Base-by-base conservation (phyloP, 441 rosid genomes). In the Brassica balearica region DNA sequence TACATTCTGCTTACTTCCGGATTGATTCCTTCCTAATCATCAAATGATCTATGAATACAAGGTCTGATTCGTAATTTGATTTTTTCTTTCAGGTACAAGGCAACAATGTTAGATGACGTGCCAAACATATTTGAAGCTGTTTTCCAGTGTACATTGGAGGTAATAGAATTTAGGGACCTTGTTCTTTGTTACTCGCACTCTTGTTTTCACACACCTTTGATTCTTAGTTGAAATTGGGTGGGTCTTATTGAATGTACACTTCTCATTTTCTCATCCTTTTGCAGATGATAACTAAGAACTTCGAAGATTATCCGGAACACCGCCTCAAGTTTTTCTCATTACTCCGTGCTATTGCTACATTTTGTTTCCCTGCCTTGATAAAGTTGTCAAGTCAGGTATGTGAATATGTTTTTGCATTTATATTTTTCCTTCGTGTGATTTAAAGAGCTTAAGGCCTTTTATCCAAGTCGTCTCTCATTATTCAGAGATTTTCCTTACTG, bases 91-190 rank as follows among this genome's bases (percentile, higher is more conserved):
- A 97, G 99, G 90, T 97, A 97, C 87, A 97, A 88, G 83, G 91
- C 84, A 71, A 89, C 91, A 75, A 97, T 97, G 99, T 86, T 97
- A 69, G 99, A 97, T 34, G 99, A 97, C 69, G 98, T 97, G 59
- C 96, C 99, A 56, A 91, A 96, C 69, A 93, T 97, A 82, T 97
- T 97, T 86, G 99, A 97, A 89, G 99, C 99, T 72, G 89, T 97
- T 73, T 97, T 97, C 85, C 99, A 97, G 84, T 97, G 99, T 83
- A 95, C 99, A 34, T 83, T 97, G 68, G 99, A 97, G 99, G 99
- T 97, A 72, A 88, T 23, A 5, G 3, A 75, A 32, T 15, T 22
- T 14, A 7, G 66, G 73, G 27, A 71, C 55, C 15, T 6, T 61
- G 58, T 11, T 25, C 10, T 36, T 55, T 55, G 46, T 38, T 23